Base-by-base conservation (phyloP, 1,284 basidiomycete species). In the Irpex rosettiformis region DNA sequence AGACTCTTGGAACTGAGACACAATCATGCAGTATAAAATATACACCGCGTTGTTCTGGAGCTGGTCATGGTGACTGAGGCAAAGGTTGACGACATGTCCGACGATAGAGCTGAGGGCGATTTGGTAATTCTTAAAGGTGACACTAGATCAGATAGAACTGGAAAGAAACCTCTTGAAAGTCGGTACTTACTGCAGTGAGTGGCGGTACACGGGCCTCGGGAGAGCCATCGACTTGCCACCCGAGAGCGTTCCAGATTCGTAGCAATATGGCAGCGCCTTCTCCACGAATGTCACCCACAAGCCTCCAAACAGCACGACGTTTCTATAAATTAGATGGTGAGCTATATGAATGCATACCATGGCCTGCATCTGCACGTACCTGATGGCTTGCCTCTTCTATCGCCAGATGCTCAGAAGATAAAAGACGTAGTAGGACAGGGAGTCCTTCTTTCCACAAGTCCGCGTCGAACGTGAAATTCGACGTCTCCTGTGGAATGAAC, bases 331-430 rank as follows among this genome's bases (percentile, higher is more conserved):
- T 25, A 10, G n/a, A 54, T 48, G 58, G 37, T 21, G 22, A 47
- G 27, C 49, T 4, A 57, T 42, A 43, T 18, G 28, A 13, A 40
- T 18, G 22, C n/a, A n/a, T n/a, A n/a, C n/a, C n/a, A n/a, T n/a
- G n/a, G n/a, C n/a, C n/a, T n/a, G n/a, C n/a, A n/a, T n/a, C n/a
- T n/a, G n/a, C n/a, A 67, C 78, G 55, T 59, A 89, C 91, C 84
- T 94, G 93, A 1, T 94, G 91, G 68, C 88, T 93, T 66, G 95
- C 94, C 64, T 97, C 93, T 72, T 99, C 96, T 52, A 98, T 94
- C 11, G 94, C 86, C 18, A 98, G 81, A 65, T 96, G 93, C 54
- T 94, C 90, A 6, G 93, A 96, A 2, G 92, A 91, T 21, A 97
- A 78, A 45, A 98, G 77, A 62, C 89, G 90, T 64, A 98, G 81